A percentile compares a stretch with the other conserved stretches of the same genome.
Conservation (phyloP, 1,139 yeast genomes). For the Lodderomyces orthopsilosis region DNA sequence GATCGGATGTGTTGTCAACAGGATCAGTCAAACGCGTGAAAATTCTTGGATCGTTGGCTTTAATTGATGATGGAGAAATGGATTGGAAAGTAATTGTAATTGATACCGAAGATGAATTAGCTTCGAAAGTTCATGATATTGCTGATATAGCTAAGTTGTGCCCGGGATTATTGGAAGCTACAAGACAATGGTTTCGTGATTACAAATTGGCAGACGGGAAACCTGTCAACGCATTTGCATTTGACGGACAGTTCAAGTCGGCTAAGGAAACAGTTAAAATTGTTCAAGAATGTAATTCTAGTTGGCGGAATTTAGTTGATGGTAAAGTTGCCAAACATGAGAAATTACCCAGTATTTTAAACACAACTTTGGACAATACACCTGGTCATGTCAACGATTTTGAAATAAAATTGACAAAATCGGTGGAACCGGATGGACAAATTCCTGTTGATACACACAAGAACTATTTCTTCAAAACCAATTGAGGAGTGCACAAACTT, state of each 20-base stretch:
- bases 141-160: conserved; percentile 72
- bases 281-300: conserved; percentile 64
- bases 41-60: conserved; percentile 81
- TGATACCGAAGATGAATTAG: conserved; percentile 72
- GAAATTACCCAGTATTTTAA: conserved; percentile 45
- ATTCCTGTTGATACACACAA: conserved; percentile 24
- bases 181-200: conserved; percentile 88
- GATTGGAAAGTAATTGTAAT: conserved; percentile 91
- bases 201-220: conserved; percentile 91
- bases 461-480: conserved; percentile 13
- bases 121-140: conserved; percentile 67
- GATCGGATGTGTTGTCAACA: conserved; percentile 63
- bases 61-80: conserved; percentile 89
- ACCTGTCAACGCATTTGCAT: conserved; percentile 83
- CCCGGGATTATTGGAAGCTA: conserved; percentile 80
- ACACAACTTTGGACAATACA: conserved; percentile 62
- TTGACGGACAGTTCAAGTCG: conserved; percentile 76
- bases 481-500: too few relatives aligned
- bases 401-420: conserved; percentile 16
- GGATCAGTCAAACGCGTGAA: conserved; percentile 82
- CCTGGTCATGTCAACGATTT: conserved; percentile 27
- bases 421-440: conserved; percentile 24
- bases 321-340: conserved; percentile 43
- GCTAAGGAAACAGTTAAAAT: conserved; percentile 71
- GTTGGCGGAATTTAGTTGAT: conserved; percentile 66